Percentiles rank a stretch among this genome's conserved stretches.
These are phyloP conservation scores for Byssoonygena ceratinophila DNA, from an alignment of 2,329 filamentous ascomycete species.

Conservation along the genomic window DNA sequence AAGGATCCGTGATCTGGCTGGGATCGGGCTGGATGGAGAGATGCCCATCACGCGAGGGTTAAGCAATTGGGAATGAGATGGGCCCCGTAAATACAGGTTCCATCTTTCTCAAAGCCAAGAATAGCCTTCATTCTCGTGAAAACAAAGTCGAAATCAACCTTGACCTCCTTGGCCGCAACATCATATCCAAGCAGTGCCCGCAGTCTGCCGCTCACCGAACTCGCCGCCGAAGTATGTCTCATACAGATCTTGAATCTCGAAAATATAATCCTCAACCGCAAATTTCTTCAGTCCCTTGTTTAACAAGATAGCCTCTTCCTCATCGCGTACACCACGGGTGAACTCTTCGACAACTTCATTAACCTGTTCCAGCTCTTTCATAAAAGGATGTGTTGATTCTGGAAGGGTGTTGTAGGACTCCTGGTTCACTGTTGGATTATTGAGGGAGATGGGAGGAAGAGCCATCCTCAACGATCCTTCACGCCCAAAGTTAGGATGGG, in stretches of 20 bases:
- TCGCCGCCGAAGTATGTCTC: slow-evolving; percentile 8
- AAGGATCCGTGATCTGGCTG: neutral
- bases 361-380: slow-evolving; percentile 79
- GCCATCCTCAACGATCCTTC: slow-evolving; percentile 48
- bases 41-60: neutral
- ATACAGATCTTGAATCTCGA: slow-evolving; percentile 63
- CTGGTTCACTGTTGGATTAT: slow-evolving; percentile 25
- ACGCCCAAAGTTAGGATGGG: slow-evolving; percentile 63
- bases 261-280: slow-evolving; percentile 70
- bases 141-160: neutral
- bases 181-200: neutral
- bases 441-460: slow-evolving; percentile 31
- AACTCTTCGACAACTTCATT: slow-evolving; percentile 90
- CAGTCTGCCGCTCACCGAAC: neutral
- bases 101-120: neutral
- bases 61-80: neutral
- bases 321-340: slow-evolving; percentile 55
- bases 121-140: no score
- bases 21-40: neutral
- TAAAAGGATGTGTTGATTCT: slow-evolving; percentile 59
- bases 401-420: slow-evolving; percentile 33
- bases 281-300: slow-evolving; percentile 62
- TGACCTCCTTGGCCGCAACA: neutral
- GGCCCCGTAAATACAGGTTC: neutral
- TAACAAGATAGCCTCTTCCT: slow-evolving; percentile 61